phyloP scores from a whole-genome alignment of 208 protist species.

The Leishmania lainsoni region DNA sequence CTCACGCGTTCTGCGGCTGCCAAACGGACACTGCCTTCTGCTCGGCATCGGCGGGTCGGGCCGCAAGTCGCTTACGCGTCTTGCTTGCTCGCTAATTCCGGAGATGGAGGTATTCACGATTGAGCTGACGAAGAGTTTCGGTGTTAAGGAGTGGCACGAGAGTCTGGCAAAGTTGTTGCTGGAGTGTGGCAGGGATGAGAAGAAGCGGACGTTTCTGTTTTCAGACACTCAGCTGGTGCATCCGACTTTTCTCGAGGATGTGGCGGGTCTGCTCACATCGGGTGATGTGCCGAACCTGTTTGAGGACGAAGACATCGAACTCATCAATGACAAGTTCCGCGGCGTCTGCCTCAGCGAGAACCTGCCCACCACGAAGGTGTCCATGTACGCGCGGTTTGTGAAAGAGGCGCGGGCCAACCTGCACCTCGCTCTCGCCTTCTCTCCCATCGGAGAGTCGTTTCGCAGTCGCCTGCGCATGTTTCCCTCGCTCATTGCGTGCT shows the following conservation, averaged over 20 bases:
- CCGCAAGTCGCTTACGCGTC: conserved; percentile 93
- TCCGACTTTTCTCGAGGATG: conserved; percentile 97
- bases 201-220: conserved; percentile 96
- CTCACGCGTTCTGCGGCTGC: conserved; percentile 92
- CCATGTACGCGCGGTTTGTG: conserved; percentile 95
- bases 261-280: conserved; percentile 96
- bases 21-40: conserved; percentile 96
- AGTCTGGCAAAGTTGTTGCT: conserved; percentile 93
- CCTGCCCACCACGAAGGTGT: conserved; percentile 95
- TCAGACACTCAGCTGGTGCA: conserved; percentile 97
- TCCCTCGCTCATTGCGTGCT: conserved; percentile 97
- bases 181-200: conserved; percentile 95
- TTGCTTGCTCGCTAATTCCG: conserved; percentile 94
- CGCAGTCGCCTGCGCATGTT: conserved; percentile 97
- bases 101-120: conserved; percentile 96
- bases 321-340: conserved; percentile 95
- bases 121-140: conserved; percentile 97
- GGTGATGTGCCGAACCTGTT: conserved; percentile 98
- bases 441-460: conserved; percentile 96
- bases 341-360: conserved; percentile 90
- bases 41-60: conserved; percentile 98
- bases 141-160: conserved; percentile 96
- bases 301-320: conserved; percentile 95
- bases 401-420: conserved; percentile 94
- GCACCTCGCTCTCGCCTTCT: conserved; percentile 97